Evolutionary conservation across 768 basidiomycete species (phyloP), one percentile per base, ranked within the genome.

Genomic region (Rubroboletus pulcherrimus): DNA sequence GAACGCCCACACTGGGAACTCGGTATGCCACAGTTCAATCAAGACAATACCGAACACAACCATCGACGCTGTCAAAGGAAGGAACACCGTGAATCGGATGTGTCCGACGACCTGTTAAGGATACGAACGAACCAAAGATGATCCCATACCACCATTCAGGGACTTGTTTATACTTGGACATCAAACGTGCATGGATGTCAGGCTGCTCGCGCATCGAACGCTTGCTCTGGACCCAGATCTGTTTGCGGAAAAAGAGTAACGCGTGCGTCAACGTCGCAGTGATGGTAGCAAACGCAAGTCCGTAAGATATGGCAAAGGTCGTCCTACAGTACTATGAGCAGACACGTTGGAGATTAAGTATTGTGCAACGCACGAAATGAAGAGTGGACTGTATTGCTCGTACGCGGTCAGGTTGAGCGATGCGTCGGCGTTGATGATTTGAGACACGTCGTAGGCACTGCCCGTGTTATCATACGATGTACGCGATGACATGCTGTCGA

Each of bases 211-310:
- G 71, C 72, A 91, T 80, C 12, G 89, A 79, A 49, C 85, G 81
- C 47, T 84, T 83, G 30, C 84, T 73, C 68, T 91, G 89, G 0
- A 70, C 73, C 83, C 81, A 86, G 51, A 93, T 88, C 65, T 89
- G 87, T 66, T 89, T 87, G 61, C 89, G 82, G 79, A 84, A 89
- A 72, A 81, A 90, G 37, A 92, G 75, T 68, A 78, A 75, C 70
- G 89, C 81, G 62, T 93, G 92, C 30, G 78, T 81, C 57, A 90
- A 66, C 2, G 87, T 87, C 0, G 90, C 80, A 0, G 90, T 88
- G 68, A 93, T 86, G 31, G 84, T 80, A 2, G 90, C 90, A 60
- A 93, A 93, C n/a, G 86, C 87, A 9, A 93, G 75, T 24, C 86
- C 91, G 63, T 93, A 94, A 9, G 84, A 78, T 35, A 93, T 71